Conservation (phyloP, 208 protist species). For the Naegleria gruberi region DNA sequence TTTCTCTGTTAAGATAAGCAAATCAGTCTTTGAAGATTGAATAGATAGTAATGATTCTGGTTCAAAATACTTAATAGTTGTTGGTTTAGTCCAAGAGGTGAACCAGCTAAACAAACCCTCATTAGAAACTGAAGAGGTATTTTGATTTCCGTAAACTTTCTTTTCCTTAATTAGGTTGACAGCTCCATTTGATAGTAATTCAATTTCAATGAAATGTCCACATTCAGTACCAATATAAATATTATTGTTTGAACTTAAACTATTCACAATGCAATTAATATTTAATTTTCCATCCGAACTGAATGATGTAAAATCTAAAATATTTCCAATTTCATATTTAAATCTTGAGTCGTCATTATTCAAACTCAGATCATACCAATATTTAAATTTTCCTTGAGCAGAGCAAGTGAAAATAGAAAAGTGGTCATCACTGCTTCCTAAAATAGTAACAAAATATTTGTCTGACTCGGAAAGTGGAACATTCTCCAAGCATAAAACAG, state of each 20-base stretch:
- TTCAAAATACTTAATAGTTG: neutral
- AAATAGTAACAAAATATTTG: neutral
- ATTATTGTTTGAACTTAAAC: neutral
- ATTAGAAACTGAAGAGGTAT: neutral
- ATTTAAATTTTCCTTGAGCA: neutral
- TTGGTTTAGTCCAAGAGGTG: neutral
- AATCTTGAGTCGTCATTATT: neutral
- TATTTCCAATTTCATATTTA: neutral
- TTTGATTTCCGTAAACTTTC: neutral
- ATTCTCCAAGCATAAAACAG: neutral
- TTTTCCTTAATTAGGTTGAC: neutral
- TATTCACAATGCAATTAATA: neutral
- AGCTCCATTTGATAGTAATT: neutral
- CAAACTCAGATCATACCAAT: neutral
- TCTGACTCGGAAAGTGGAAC: neutral
- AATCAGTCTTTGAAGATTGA: neutral
- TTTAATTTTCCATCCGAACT: neutral
- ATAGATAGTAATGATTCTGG: neutral
- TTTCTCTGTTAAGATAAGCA: neutral
- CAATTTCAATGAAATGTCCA: neutral
- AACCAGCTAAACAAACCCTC: neutral
- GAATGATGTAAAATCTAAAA: neutral
- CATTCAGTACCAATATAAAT: neutral
- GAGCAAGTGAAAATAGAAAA: neutral
- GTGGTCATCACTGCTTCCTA: neutral